Percentiles rank a stretch among this genome's conserved stretches.
These are phyloP conservation scores for Pythium chondricola DNA, from an alignment of 352 stramenopile species.

Conservation along the genomic window DNA sequence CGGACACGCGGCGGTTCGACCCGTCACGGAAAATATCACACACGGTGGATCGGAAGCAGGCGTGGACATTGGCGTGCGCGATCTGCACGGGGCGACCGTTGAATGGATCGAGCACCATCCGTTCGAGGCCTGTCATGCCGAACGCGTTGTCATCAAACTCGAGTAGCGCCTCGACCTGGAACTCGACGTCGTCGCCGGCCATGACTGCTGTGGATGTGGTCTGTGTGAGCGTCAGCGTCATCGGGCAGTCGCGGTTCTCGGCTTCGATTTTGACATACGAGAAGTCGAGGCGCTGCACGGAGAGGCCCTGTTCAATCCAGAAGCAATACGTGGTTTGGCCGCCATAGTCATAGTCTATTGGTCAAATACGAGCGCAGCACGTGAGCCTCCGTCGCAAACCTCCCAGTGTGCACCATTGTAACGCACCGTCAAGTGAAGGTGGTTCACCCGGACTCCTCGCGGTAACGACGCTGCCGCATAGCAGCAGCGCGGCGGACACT, in stretches of 20 bases:
- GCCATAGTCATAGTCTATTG: conserved; percentile 66
- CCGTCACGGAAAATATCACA: conserved; percentile 73
- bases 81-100: conserved; percentile 59
- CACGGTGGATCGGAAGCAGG: conserved; percentile 54
- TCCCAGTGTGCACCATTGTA: neutral
- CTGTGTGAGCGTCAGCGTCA: conserved; percentile 50
- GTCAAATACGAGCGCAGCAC: neutral
- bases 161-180: conserved; percentile 68
- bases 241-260: conserved; percentile 37
- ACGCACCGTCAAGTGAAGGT: conserved; percentile 51
- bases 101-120: conserved; percentile 41
- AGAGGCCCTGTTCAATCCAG: conserved; percentile 67
- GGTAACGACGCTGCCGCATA: conserved; percentile 14
- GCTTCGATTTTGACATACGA: conserved; percentile 54
- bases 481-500: conserved; percentile 1
- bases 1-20: conserved; percentile 53
- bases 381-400: neutral
- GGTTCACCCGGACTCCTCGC: conserved; percentile 21
- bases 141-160: conserved; percentile 66
- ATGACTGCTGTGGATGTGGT: conserved; percentile 30
- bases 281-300: conserved; percentile 64
- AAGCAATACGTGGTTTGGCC: conserved; percentile 79
- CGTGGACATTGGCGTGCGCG: conserved; percentile 71
- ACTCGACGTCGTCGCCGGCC: conserved; percentile 36
- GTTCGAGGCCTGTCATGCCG: conserved; percentile 52